phyloP scores from a whole-genome alignment of 352 stramenopile genomes.

The Aphanomyces stellatus region DNA sequence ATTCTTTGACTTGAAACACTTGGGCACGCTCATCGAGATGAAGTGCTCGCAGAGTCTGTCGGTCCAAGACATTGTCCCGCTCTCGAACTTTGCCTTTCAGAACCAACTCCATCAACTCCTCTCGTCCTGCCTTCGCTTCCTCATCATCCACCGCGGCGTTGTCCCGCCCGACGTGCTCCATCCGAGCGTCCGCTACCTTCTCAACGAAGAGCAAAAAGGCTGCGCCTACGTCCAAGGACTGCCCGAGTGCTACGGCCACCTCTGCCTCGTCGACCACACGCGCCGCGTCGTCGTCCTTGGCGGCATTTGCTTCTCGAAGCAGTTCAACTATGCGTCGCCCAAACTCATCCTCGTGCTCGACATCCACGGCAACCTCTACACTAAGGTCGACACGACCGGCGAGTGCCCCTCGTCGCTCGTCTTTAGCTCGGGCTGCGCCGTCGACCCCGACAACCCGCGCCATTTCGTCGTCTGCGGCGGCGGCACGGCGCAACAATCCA shows the following conservation, averaged over 20 bases:
- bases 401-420: neutral
- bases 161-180: neutral
- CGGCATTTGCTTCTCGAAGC: neutral
- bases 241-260: conserved; percentile 2
- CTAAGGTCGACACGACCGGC: conserved; percentile 5
- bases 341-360: conserved; percentile 3
- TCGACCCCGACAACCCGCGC: neutral
- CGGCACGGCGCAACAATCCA: neutral
- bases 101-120: conserved; percentile 4
- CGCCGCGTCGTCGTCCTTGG: neutral
- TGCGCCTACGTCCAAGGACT: neutral
- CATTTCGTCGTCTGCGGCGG: neutral
- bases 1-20: conserved; percentile 1
- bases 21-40: neutral
- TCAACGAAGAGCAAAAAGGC: conserved; percentile 1
- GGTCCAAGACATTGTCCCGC: neutral
- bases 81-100: conserved; percentile 3
- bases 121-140: neutral
- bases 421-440: neutral
- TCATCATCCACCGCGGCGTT: neutral
- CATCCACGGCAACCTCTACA: neutral
- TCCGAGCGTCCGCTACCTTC: neutral
- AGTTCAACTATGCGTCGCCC: neutral
- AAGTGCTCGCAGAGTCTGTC: conserved; percentile 2
- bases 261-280: neutral